Base-by-base conservation (phyloP, 116 monocot species). In the Posidonia oceanica region DNA sequence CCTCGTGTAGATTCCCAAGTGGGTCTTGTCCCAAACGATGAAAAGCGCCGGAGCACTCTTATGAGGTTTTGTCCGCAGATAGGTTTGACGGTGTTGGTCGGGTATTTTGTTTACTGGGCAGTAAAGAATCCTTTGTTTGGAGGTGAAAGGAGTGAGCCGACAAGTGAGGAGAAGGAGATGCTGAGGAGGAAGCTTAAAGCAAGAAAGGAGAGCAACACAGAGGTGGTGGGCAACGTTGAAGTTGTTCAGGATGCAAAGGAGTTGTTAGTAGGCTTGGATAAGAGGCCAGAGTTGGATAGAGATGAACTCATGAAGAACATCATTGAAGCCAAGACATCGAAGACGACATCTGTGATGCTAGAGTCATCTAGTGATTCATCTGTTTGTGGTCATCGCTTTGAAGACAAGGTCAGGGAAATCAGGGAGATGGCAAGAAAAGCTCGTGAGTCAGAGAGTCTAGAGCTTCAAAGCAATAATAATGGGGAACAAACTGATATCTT, bases 151-250 rank as follows among this genome's bases (percentile, higher is more conserved):
- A 71, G 62, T 18, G 78, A 81, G 48, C 60, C 77, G 39, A 76
- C 74, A 0, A 78, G 64, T 59, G 73, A 91, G 69, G 81, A 87
- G 70, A 69, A 71, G 55, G 85, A 91, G 51, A 85, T 91, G 91
- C 73, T 91, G 67, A 91, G 83, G 69, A 75, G 88, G 61, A 91
- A 91, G 82, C 79, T 83, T 53, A 83, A 85, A 48, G 71, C 74
- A 7, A 83, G 88, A 69, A 74, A 78, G 79, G 76, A 82, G 67
- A 83, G 73, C 56, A 75, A 72, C 40, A 59, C 17, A 54, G 42
- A 63, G 14, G 81, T 75, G 53, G 77, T 79, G 58, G 81, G 87
- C 2, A 78, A 62, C 56, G 78, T 83, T 18, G 69, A 83, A 73
- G 78, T 88, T 71, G 18, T 92, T 67, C 60, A 72, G 36, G 36